Base-by-base conservation (phyloP, 345 rosid species). In the Linum lewisii region DNA sequence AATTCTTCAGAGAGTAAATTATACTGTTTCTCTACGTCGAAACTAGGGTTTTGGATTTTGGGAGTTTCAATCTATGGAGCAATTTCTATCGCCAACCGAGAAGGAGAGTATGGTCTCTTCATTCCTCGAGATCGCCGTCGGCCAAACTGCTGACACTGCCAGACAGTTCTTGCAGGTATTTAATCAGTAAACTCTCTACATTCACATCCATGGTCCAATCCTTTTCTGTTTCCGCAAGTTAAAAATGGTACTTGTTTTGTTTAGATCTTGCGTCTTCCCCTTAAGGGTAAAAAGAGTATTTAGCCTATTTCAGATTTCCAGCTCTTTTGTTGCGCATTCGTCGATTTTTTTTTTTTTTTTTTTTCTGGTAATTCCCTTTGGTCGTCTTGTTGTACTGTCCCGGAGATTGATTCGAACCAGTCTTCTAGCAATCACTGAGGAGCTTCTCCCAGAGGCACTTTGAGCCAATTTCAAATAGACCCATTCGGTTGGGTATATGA, bases 121-220 rank as follows among this genome's bases (percentile, higher is more conserved):
- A 60, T 93, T 93, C 77, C 92, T 93, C 52, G 99, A 93, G 81
- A 82, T 93, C 83, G 97, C 99, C 42, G 95, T 84, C 11, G 99
- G 97, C 53, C 95, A 93, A 68, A 87, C 92, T 24, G 72, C 85
- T 37, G 92, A 87, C 55, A 93, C 96, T 24, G 99, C 99, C 63
- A 66, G 75, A 21, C 96, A 87, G 71, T 89, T 93, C 78, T 69
- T 93, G 70, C 84, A 87, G 95, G 99, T 93, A 21, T 29, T 19
- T 7, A 8, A 1, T 1, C 26, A 16, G 24, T 56, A 16, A 14
- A 57, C 44, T 21, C 7, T 24, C 6, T 26, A 29, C 34, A 29
- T 29, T 29, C 34, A 29, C 34, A 1, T 29, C 34, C 34, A 3
- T 29, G 34, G 34, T 29, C 7, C 7, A 29, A 29, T 5, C 34